Conservation (phyloP, 257 asterid species). For the Nicotiana sylvestris region DNA sequence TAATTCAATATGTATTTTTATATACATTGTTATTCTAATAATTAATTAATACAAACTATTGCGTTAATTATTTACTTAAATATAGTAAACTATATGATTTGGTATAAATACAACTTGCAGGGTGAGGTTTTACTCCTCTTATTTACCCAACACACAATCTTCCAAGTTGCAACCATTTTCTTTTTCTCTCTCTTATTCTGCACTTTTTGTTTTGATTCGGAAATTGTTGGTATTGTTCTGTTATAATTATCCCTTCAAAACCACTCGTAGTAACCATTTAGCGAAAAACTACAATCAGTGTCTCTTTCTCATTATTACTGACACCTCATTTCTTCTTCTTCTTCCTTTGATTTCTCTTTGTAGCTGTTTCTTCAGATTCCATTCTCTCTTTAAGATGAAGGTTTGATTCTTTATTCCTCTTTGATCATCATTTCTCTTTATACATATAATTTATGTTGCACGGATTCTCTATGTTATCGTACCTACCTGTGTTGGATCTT, state of each 20-base stretch:
- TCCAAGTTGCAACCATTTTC: neutral
- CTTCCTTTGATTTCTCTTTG: neutral
- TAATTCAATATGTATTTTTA: no score
- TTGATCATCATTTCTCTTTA: neutral
- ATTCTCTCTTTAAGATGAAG: conserved; percentile 39
- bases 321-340: neutral
- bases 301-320: conserved; percentile 14
- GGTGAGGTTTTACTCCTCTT: no score
- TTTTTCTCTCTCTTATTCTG: conserved; percentile 18
- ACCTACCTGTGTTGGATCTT: no score
- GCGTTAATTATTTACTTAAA: no score
- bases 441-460: no score
- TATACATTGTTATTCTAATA: no score
- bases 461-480: no score
- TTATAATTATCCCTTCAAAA: conserved; percentile 4
- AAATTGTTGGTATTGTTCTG: neutral
- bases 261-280: neutral
- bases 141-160: neutral
- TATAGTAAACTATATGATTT: no score
- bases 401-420: conserved; percentile 34
- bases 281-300: conserved; percentile 17
- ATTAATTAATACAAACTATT: no score
- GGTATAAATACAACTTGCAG: no score
- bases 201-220: conserved; percentile 21
- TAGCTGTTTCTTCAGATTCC: conserved; percentile 8